phyloP scores from a whole-genome alignment of 2,329 filamentous ascomycete species.

The Cryphonectria radicalis region DNA sequence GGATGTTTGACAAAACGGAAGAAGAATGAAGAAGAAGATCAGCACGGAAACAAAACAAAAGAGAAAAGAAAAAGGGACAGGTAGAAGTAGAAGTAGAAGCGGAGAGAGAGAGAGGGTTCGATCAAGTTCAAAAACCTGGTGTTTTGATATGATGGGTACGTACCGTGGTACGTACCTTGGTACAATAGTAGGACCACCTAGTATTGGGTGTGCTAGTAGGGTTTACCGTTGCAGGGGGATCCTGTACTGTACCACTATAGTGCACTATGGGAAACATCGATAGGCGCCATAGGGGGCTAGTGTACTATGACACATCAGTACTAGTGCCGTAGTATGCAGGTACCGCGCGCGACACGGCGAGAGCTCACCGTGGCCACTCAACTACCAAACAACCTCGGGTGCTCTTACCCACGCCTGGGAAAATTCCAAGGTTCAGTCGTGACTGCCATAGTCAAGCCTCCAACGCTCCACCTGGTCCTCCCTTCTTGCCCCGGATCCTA shows the following conservation, averaged over 20 bases:
- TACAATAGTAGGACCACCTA: neutral
- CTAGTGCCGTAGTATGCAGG: conserved; percentile 8
- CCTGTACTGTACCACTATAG: neutral
- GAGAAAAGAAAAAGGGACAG: neutral
- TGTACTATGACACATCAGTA: neutral
- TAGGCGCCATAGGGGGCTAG: neutral
- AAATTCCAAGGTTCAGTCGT: neutral
- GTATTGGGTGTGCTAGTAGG: neutral
- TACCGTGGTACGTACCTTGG: neutral
- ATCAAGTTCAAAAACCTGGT: neutral
- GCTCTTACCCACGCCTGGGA: neutral
- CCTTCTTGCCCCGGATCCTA: neutral
- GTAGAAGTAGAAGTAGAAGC: conserved; percentile 4
- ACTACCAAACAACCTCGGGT: neutral
- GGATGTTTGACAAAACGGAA: conserved; percentile 2
- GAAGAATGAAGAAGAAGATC: neutral
- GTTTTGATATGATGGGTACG: conserved; percentile 8
- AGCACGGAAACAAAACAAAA: neutral
- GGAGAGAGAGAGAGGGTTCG: too few relatives aligned
- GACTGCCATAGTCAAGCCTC: neutral
- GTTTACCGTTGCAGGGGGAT: neutral
- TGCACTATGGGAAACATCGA: neutral
- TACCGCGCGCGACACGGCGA: conserved; percentile 4
- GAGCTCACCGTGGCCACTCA: conserved; percentile 9
- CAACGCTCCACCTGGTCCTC: neutral